Percentiles rank a stretch among this genome's conserved stretches.
phyloP scores from a whole-genome alignment of 192 early-diverging fungal genomes.

The Dissophora globulifera region DNA sequence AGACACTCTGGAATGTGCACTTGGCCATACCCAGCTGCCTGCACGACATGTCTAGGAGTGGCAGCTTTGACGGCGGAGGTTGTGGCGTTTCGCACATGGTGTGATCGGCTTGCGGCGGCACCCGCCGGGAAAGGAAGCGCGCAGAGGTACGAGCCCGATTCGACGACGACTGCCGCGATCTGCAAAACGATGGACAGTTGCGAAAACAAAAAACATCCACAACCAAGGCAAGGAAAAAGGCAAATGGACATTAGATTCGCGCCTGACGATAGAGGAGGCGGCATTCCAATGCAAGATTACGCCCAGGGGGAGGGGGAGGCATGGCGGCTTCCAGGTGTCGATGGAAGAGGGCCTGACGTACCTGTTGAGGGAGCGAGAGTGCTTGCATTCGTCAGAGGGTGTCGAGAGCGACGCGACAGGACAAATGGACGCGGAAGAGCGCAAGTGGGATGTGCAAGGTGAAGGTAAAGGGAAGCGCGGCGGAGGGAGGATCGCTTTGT shows the following conservation, averaged over 20 bases:
- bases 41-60: background rate
- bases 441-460: background rate
- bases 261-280: no score
- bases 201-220: background rate
- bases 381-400: constrained; percentile 34
- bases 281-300: no score
- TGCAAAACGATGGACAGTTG: background rate
- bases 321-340: no score
- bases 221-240: no score
- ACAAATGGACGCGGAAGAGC: no score
- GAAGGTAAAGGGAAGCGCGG: background rate
- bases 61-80: constrained; percentile 14
- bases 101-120: constrained; percentile 12
- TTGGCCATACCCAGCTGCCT: background rate
- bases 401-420: no score
- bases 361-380: constrained; percentile 40
- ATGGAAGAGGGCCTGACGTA: no score
- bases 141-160: constrained; percentile 33
- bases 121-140: constrained; percentile 15
- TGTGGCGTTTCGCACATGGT: constrained; percentile 23
- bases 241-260: background rate
- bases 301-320: no score
- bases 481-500: no score
- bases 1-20: constrained; percentile 44
- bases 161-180: constrained; percentile 35